Evolutionary conservation across 1,139 yeast species (phyloP).

Genomic region (Pichia sp.): DNA sequence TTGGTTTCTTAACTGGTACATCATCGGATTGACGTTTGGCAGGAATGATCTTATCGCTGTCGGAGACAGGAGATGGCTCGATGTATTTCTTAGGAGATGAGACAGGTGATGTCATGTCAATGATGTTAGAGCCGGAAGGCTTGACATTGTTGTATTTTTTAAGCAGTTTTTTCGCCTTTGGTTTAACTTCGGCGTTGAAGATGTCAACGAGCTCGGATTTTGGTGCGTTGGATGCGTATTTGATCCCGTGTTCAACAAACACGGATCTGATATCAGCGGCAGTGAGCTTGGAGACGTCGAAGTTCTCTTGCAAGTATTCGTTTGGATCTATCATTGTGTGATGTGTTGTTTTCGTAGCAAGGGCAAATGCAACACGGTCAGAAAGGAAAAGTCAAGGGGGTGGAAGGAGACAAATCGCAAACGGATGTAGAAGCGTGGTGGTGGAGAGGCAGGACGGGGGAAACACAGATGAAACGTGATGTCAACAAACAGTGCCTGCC

Average conservation of each 20-base stretch:
- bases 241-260: constrained; percentile 55
- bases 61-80: constrained; percentile 6
- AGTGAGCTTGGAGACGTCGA: constrained; percentile 60
- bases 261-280: constrained; percentile 65
- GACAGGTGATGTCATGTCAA: constrained; percentile 6
- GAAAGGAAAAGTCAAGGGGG: no score
- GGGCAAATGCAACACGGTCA: no score
- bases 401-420: no score
- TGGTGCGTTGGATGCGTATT: constrained; percentile 58
- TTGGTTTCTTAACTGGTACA: background rate
- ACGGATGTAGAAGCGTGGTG: no score
- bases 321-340: constrained; percentile 26
- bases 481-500: no score
- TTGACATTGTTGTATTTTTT: constrained; percentile 22
- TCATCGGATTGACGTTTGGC: constrained; percentile 12
- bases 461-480: no score
- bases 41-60: constrained; percentile 13
- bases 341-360: background rate
- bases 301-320: constrained; percentile 34
- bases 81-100: no score
- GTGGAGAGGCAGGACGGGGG: no score
- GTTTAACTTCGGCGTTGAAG: constrained; percentile 48
- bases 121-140: constrained; percentile 9
- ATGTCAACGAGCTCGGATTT: constrained; percentile 58
- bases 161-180: constrained; percentile 39